phyloP scores from a whole-genome alignment of 2,329 filamentous ascomycete species.

The Byssochlamys sp. region DNA sequence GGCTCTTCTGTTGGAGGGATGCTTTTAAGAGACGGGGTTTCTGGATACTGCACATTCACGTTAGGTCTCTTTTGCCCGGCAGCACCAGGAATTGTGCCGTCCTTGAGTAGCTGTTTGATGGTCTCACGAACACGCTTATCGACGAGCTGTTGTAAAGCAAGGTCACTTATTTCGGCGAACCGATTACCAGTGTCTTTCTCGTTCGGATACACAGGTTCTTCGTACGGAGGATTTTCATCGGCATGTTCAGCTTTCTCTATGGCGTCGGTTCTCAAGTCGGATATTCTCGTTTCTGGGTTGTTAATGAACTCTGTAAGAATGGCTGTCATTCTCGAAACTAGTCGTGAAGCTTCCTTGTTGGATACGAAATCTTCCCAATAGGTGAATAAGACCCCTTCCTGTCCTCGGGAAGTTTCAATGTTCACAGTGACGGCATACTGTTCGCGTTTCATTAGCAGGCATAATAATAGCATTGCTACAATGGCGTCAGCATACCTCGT shows the following conservation, averaged over 20 bases:
- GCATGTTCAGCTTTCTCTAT: not conserved
- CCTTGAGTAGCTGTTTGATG: conserved; percentile 23
- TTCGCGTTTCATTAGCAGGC: conserved; percentile 4
- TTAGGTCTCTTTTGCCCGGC: conserved; percentile 6
- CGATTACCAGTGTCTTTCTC: not conserved
- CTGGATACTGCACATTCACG: not conserved
- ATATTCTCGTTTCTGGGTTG: conserved; percentile 15
- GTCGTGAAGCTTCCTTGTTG: conserved; percentile 21
- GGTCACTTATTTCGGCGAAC: conserved; percentile 9
- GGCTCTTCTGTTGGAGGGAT: not conserved
- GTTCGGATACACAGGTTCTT: not conserved
- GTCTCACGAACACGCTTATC: conserved; percentile 27
- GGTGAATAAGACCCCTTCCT: conserved; percentile 28
- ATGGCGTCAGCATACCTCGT: conserved; percentile 19
- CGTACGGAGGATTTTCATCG: not conserved
- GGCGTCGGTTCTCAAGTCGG: conserved; percentile 6
- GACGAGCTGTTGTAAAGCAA: conserved; percentile 21
- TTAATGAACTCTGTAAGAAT: conserved; percentile 26
- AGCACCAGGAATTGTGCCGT: conserved; percentile 17
- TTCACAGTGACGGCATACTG: conserved; percentile 33
- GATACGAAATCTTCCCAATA: conserved; percentile 33
- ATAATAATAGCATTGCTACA: not conserved
- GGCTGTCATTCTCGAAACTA: conserved; percentile 22
- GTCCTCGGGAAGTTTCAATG: conserved; percentile 26
- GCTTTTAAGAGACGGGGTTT: not conserved